phyloP scores from a whole-genome alignment of 495 filamentous ascomycete genomes.

The Penicillium canescens region DNA sequence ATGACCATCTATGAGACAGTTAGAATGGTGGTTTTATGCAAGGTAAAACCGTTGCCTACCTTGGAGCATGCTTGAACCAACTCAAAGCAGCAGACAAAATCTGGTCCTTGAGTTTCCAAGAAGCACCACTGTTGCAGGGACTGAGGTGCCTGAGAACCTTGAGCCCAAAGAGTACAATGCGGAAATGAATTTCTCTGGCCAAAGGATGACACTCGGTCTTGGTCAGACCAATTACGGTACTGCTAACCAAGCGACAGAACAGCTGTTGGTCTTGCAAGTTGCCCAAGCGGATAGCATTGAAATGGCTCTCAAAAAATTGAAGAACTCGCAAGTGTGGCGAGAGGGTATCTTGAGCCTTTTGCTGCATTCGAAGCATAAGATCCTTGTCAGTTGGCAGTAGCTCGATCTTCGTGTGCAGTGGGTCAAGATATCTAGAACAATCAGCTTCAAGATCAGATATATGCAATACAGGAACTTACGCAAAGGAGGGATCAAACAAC shows the following conservation, averaged over 20 bases:
- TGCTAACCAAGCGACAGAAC: conserved; percentile 74
- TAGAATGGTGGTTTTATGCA: too few relatives aligned
- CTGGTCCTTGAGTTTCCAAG: conserved; percentile 82
- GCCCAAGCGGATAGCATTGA: conserved; percentile 81
- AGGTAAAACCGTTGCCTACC: too few relatives aligned
- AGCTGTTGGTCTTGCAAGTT: conserved; percentile 76
- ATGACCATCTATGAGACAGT: conserved; percentile 68
- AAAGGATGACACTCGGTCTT: conserved; percentile 76
- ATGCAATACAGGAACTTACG: conserved; percentile 6
- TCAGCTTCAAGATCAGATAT: too few relatives aligned
- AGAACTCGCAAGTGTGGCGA: conserved; percentile 83
- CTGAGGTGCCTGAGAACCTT: conserved; percentile 70
- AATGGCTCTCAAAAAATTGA: conserved; percentile 90
- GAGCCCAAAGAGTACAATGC: conserved; percentile 79
- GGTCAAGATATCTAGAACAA: conserved; percentile 60
- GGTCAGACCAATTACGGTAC: conserved; percentile 71
- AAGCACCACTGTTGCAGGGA: conserved; percentile 55
- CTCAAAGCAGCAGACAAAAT: conserved; percentile 79
- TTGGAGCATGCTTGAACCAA: conserved; percentile 83
- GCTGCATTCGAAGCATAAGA: conserved; percentile 69
- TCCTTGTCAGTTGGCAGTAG: conserved; percentile 88
- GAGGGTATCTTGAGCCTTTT: conserved; percentile 73
- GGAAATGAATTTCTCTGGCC: conserved; percentile 86
- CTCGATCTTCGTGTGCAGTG: conserved; percentile 87
- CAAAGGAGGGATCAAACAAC: conserved; percentile 73